Base-by-base conservation (phyloP, 2,329 filamentous ascomycete species). In the Huntiella savannae region DNA sequence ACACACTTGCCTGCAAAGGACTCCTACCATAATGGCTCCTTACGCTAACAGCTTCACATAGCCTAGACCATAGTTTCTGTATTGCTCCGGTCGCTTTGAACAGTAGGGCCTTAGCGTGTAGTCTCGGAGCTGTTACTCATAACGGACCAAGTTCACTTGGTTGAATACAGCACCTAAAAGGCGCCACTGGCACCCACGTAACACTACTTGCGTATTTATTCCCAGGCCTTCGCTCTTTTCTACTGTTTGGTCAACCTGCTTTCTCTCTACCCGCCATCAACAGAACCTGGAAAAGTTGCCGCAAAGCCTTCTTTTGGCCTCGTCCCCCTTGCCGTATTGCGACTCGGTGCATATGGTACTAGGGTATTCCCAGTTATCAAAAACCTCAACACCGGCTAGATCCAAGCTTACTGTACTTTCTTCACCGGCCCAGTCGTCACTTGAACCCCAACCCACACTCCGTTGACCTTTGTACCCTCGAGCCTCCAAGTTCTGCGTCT, bases 261-360 rank as follows among this genome's bases (percentile, higher is more conserved):
- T 41, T 41, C 40, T 33, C 47, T 41, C 43, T 28, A 28, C 22
- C 33, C 11, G 42, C 45, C 40, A 12, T 32, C 22, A 33, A 12
- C 8, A 33, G 13, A 41, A 13, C 37, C 42, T 37, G 19, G 42
- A 49, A 35, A 39, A 32, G 35, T 38, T 45, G 34, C 43, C 39
- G 43, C 43, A 49, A 42, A 49, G 43, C 37, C 47, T 41, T 46
- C 45, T 39, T 45, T 40, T 49, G 43, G 47, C 43, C 47, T 37
- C 41, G 42, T 37, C 37, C 47, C 47, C 47, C 43, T 49, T 49
- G 43, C 40, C 42, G 19, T 45, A 40, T 33, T 46, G 39, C 38
- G 45, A 36, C 38, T 46, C 38, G 38, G 33, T 49, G 43, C 39
- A 49, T 46, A 37, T 42, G 8, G 34, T 45, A 40, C 47, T 34